Evolutionary conservation across 176 grass and related monocot genomes (phyloP).

Genomic region (Oryza glumipatula): DNA sequence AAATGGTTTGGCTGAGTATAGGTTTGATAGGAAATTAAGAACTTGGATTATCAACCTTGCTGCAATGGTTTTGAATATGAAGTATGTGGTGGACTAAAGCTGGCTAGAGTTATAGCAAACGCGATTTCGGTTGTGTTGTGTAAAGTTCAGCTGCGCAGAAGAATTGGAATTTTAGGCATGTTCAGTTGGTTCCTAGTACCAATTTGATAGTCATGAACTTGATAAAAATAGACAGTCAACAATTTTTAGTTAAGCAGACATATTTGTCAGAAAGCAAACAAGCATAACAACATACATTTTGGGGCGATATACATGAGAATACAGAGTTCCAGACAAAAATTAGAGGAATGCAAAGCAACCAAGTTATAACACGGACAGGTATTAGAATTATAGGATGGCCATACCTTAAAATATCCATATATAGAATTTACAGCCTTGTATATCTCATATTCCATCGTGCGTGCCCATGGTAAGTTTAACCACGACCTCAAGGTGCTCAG

Average conservation of each 20-base stretch:
- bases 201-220: not conserved
- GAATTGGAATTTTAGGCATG: not conserved
- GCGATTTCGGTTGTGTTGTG: not conserved
- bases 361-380: slow-evolving; percentile 14
- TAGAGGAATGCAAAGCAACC: not conserved
- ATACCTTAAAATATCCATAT: slow-evolving; percentile 80
- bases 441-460: slow-evolving; percentile 88
- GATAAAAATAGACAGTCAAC: not conserved
- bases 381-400: not conserved
- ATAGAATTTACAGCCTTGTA: slow-evolving; percentile 92
- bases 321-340: not conserved
- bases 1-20: not conserved
- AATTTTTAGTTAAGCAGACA: slow-evolving; percentile 1
- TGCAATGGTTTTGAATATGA: not conserved
- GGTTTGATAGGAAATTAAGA: slow-evolving; percentile 1
- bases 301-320: slow-evolving; percentile 17
- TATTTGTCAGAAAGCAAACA: not conserved
- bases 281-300: not conserved
- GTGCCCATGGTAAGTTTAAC: slow-evolving; percentile 84
- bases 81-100: not conserved
- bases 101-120: not conserved
- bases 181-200: not conserved
- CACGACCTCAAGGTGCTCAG: slow-evolving; percentile 80
- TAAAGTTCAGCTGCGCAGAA: not conserved
- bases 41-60: not conserved